A percentile compares a stretch with the other conserved stretches of the same genome.
Conservation (phyloP, 1,284 basidiomycete species). For the Polyporus tsugae region DNA sequence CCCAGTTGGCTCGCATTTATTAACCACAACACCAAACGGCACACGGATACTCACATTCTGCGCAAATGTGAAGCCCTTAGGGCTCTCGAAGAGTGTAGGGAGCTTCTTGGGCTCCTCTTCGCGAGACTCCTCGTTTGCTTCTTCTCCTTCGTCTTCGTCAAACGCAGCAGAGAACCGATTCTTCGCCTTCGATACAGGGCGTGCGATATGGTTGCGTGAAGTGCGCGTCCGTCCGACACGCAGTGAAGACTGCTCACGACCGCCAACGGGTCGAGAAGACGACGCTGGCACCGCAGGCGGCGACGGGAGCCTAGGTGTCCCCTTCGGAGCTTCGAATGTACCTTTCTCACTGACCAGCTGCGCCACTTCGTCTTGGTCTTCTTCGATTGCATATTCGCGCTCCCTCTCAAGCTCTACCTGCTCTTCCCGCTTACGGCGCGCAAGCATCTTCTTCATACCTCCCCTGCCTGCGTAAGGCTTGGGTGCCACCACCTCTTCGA, state of each 20-base stretch:
- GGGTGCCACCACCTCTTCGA: constrained; percentile 39
- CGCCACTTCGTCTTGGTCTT: constrained; percentile 39
- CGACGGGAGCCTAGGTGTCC: constrained; percentile 31
- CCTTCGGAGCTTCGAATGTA: constrained; percentile 11
- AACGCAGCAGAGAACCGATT: constrained; percentile 73
- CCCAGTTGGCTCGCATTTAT: not conserved
- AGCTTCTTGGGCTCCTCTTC: constrained; percentile 62
- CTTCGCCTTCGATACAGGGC: constrained; percentile 50
- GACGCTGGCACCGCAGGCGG: constrained; percentile 30
- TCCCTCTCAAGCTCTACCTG: constrained; percentile 46
- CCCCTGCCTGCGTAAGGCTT: constrained; percentile 79
- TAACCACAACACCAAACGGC: not conserved
- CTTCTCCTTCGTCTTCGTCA: constrained; percentile 62
- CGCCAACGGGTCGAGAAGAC: constrained; percentile 31
- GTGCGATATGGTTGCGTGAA: constrained; percentile 60
- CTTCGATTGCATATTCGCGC: constrained; percentile 44
- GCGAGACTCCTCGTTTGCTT: constrained; percentile 44
- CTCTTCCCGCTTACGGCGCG: constrained; percentile 54
- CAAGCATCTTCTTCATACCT: constrained; percentile 77
- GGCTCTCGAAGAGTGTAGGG: constrained; percentile 63
- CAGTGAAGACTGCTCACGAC: constrained; percentile 57
- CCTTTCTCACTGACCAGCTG: constrained; percentile 39
- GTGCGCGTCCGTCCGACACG: constrained; percentile 69
- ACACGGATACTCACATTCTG: constrained; percentile 57
- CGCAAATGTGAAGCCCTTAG: constrained; percentile 73